phyloP scores from a whole-genome alignment of 2,329 filamentous ascomycete species.

The Pestalotiopsis sp. region DNA sequence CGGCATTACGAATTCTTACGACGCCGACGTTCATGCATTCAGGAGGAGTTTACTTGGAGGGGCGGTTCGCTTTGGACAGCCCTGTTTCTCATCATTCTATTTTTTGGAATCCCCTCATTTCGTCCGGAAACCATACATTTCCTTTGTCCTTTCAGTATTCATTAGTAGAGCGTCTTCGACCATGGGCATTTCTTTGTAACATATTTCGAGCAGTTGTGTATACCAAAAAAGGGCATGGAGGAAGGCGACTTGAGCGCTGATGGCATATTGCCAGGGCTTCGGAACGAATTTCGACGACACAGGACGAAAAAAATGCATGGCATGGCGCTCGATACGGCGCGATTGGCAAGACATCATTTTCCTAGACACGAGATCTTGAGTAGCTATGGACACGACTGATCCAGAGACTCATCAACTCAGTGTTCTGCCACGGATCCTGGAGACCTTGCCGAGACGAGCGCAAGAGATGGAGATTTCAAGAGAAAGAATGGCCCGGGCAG shows the following conservation, averaged over 20 bases:
- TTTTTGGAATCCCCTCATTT: constrained; percentile 1
- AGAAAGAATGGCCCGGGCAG: background rate
- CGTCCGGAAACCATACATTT: background rate
- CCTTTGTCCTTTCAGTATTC: background rate
- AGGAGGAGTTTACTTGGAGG: background rate
- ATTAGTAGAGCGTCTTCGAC: background rate
- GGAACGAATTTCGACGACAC: background rate
- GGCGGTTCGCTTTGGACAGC: background rate
- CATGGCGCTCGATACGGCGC: background rate
- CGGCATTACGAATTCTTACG: background rate
- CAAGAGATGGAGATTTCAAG: background rate
- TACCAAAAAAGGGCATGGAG: background rate
- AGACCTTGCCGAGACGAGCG: background rate
- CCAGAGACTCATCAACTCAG: background rate
- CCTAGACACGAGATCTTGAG: background rate
- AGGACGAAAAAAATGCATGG: background rate
- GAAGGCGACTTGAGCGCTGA: background rate
- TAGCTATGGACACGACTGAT: background rate
- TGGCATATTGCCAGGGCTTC: background rate
- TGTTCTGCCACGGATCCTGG: background rate
- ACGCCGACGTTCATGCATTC: constrained; percentile 6
- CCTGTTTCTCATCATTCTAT: background rate
- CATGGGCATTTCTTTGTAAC: constrained; percentile 5
- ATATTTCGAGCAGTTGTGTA: background rate
- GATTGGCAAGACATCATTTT: background rate